Evolutionary conservation across 2,329 filamentous ascomycete species (phyloP).

Genomic region (Geosmithia flava): DNA sequence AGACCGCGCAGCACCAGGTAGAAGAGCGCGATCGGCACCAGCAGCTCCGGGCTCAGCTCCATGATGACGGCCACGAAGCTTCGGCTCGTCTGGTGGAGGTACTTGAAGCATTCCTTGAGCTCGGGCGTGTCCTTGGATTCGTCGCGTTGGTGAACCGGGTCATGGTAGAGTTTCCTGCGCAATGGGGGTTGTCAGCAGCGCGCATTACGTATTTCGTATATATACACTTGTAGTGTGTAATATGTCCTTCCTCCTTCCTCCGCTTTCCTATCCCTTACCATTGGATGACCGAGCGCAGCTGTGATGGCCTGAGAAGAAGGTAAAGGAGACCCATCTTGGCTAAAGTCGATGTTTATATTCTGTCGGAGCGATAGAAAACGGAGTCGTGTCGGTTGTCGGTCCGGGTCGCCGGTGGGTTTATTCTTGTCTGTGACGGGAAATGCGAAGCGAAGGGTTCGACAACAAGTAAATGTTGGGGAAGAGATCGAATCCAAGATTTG

Average conservation of each 20-base stretch:
- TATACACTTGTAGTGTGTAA: neutral
- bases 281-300: constrained; percentile 77
- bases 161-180: constrained; percentile 97
- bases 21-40: constrained; percentile 81
- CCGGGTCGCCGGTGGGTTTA: too few relatives aligned
- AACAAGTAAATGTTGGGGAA: too few relatives aligned
- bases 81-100: constrained; percentile 77
- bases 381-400: too few relatives aligned
- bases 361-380: neutral
- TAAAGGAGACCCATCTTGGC: constrained; percentile 53
- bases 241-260: neutral
- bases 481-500: too few relatives aligned
- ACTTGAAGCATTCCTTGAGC: constrained; percentile 73
- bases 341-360: neutral
- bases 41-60: constrained; percentile 87
- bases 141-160: constrained; percentile 78
- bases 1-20: constrained; percentile 86
- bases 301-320: constrained; percentile 60
- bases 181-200: neutral
- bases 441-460: too few relatives aligned
- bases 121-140: constrained; percentile 60
- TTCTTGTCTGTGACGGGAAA: too few relatives aligned
- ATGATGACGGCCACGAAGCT: constrained; percentile 91
- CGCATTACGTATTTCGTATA: too few relatives aligned
- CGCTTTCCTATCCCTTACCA: constrained; percentile 40